Evolutionary conservation across 2,329 filamentous ascomycete genomes (phyloP).

Genomic region (Pochonia chlamydosporia): DNA sequence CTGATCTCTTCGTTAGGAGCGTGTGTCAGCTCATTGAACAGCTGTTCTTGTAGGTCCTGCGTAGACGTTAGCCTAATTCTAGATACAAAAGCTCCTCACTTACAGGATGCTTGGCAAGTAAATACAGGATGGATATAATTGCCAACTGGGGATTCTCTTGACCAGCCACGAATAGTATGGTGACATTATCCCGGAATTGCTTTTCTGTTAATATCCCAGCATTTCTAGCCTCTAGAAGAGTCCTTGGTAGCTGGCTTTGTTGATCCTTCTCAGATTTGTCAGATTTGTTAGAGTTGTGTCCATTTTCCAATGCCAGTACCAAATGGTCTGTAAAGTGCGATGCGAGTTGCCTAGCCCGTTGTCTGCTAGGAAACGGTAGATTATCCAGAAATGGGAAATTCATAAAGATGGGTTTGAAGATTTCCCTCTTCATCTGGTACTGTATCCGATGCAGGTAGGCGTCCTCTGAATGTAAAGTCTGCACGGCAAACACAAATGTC

Average conservation of each 20-base stretch:
- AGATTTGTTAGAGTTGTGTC: conserved; percentile 12
- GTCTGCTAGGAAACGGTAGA: conserved; percentile 19
- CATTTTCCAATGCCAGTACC: conserved; percentile 3
- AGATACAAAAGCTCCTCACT: neutral
- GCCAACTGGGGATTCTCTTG: conserved; percentile 36
- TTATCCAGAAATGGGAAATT: conserved; percentile 27
- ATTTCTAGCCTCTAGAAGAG: conserved; percentile 16
- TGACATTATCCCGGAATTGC: conserved; percentile 33
- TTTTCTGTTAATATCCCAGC: conserved; percentile 23
- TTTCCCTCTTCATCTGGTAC: conserved; percentile 21
- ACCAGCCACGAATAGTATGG: conserved; percentile 32
- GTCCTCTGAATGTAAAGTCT: conserved; percentile 18
- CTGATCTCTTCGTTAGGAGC: conserved; percentile 6
- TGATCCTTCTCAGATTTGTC: neutral
- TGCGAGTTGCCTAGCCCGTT: conserved; percentile 19
- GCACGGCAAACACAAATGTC: neutral
- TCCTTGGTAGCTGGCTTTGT: conserved; percentile 10
- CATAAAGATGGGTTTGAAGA: conserved; percentile 27
- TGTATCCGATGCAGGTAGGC: conserved; percentile 19
- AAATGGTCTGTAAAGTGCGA: conserved; percentile 20
- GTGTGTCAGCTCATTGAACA: conserved; percentile 24
- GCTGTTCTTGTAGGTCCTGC: conserved; percentile 22
- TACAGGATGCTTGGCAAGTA: conserved; percentile 27
- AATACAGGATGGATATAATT: conserved; percentile 28
- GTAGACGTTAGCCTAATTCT: neutral